Evolutionary conservation across 164 flowering plant species (phyloP).

Genomic region (Vitis amurensis): DNA sequence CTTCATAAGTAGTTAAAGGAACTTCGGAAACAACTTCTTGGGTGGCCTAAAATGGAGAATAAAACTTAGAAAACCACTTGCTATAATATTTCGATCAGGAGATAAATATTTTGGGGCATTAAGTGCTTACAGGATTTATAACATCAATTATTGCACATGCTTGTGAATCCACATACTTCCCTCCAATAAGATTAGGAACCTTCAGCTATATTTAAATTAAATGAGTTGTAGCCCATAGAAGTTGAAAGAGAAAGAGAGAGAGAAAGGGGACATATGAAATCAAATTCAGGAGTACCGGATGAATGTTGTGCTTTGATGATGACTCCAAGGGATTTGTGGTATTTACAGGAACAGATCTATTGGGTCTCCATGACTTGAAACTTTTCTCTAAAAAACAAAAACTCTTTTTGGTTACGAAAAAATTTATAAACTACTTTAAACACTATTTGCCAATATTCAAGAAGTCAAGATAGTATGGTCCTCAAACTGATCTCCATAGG

Average conservation of each 20-base stretch:
- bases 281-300: conserved; percentile 8
- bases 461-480: too few relatives aligned
- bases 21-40: conserved; percentile 82
- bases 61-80: not conserved
- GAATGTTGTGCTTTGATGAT: not conserved
- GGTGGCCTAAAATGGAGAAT: conserved; percentile 55
- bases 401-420: not conserved
- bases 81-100: not conserved
- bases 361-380: conserved; percentile 29
- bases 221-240: not conserved
- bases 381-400: conserved; percentile 21
- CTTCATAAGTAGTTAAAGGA: conserved; percentile 75
- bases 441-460: too few relatives aligned
- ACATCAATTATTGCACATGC: conserved; percentile 50
- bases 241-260: not conserved
- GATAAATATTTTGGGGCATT: not conserved
- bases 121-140: conserved; percentile 67
- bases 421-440: not conserved
- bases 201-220: conserved; percentile 25
- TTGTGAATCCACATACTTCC: conserved; percentile 61
- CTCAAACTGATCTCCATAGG: not conserved
- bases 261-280: not conserved
- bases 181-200: conserved; percentile 71
- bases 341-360: conserved; percentile 13
- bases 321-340: conserved; percentile 2